These are phyloP conservation scores for Paramarasmius palmivorus DNA, from an alignment of 1,284 basidiomycete species.

Conservation along the genomic window DNA sequence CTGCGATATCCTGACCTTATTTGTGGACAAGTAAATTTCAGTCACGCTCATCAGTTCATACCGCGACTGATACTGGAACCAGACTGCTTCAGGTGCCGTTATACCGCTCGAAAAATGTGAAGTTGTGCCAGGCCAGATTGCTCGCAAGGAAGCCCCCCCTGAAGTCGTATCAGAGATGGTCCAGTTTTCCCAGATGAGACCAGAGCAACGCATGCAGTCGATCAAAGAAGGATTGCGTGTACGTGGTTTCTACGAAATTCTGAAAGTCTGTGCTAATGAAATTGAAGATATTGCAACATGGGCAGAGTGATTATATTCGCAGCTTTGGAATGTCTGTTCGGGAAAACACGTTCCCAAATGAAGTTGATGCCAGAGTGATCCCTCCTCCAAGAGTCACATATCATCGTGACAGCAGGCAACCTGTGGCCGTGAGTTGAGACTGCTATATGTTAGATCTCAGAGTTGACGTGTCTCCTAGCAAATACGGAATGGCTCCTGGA, in stretches of 20 bases:
- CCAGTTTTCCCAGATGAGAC: constrained; percentile 55
- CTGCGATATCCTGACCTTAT: constrained; percentile 41
- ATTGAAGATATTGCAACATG: too few species aligned
- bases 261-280: neutral
- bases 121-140: constrained; percentile 54
- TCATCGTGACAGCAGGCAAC: too few species aligned
- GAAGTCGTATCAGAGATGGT: constrained; percentile 55
- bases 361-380: too few species aligned
- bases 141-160: constrained; percentile 57
- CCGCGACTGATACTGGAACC: too few species aligned
- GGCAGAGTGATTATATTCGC: too few species aligned
- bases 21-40: too few species aligned
- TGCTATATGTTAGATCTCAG: neutral
- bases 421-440: too few species aligned
- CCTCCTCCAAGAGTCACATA: too few species aligned
- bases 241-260: too few species aligned
- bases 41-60: too few species aligned
- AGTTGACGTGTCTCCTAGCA: neutral
- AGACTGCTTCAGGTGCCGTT: constrained; percentile 52
- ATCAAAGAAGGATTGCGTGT: constrained; percentile 48
- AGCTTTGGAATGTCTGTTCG: too few species aligned
- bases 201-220: constrained; percentile 44
- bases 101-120: constrained; percentile 55
- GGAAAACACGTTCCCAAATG: too few species aligned
- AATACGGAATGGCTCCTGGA: constrained; percentile 1